Base-by-base conservation (phyloP, 2,329 filamentous ascomycete genomes). In the Truncatella angustata region DNA sequence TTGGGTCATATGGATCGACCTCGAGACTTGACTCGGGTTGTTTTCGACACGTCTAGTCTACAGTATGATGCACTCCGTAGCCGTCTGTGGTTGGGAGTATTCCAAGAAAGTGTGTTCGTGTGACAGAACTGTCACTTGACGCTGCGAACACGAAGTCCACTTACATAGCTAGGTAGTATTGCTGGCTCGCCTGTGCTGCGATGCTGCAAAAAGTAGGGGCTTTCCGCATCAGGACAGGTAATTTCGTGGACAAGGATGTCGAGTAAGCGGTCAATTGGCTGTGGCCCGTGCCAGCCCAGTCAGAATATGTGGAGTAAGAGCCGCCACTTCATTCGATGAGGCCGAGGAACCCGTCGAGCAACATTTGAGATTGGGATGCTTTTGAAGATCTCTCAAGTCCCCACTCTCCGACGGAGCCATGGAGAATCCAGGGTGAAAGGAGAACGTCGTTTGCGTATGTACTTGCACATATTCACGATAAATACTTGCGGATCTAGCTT, bases 241-340 rank as follows among this genome's bases (percentile, higher is more conserved):
- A 51, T 44, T 23, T 43, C 21, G 26, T 23, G 11, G 40, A 26
- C 26, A 35, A 44, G 28, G 30, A 32, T 43, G 14, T n/a, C 48
- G 21, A 50, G n/a, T 28, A 24, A 34, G 34, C 34, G 37, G 30
- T 35, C 47, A 28, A 40, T 54, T 54, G 52, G 52, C 49, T 42
- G 11, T 40, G 47, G 36, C 32, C 52, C 35, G 36, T 46, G 47
- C 52, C 32, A 40, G 37, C 30, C 46, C 24, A n/a, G 45, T 40
- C 26, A 16, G n/a, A n/a, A 32, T 16, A 39, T 42, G 34, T 46
- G 50, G 40, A 47, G 30, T n/a, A 14, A 32, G 30, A n/a, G 18
- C 11, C 30, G 44, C 44, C 45, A n/a, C 28, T 28, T 23, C 34
- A 35, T 49, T 49, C 20, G 32, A 36, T n/a, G 16, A 35, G 30